Base-by-base conservation (phyloP, 2,329 filamentous ascomycete species). In the Diaporthe sp. region DNA sequence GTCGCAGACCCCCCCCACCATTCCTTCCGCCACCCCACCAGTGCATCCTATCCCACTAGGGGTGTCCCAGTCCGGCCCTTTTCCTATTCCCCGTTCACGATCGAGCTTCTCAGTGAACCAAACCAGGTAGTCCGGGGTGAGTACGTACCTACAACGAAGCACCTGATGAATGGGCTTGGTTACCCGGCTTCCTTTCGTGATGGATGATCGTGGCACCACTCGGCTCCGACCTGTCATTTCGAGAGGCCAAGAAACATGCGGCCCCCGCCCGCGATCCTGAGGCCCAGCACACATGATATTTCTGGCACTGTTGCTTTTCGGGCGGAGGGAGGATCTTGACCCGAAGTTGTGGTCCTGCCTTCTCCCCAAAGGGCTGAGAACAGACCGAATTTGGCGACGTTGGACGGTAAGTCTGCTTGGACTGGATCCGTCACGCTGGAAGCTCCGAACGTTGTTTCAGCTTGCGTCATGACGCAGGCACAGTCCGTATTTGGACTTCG, bases 181-280 rank as follows among this genome's bases (percentile, higher is more conserved):
- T 12, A 51, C 63, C 63, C 63, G 63, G 63, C 63, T 66, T 66
- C 63, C 44, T 66, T 66, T 66, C 63, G 63, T 66, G 63, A 39
- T 66, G 44, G 63, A 51, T 66, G 63, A 66, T 66, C 30, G 44
- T 66, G 63, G 63, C 63, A 66, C 63, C 63, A 66, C 63, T 15
- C 27, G 30, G 22, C 63, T 17, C 44, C 63, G 63, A 66, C 44
- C 32, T 68, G 63, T 68, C 63, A 39, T 53, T 30, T 53, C 22
- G 32, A 30, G 25, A 30, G 63, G 30, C 47, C 63, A 39, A 68
- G 47, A 27, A 37, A 17, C 19, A 25, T 39, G 32, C 32, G 32
- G 47, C 63, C 63, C 61, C 55, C 22, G 32, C 63, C 63, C n/a
- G 44, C 15, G 47, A 68, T 68, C 63, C 47, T 68, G 63, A 53